Conservation (phyloP, 1,284 basidiomycete species). For the Coniferiporia weirii region DNA sequence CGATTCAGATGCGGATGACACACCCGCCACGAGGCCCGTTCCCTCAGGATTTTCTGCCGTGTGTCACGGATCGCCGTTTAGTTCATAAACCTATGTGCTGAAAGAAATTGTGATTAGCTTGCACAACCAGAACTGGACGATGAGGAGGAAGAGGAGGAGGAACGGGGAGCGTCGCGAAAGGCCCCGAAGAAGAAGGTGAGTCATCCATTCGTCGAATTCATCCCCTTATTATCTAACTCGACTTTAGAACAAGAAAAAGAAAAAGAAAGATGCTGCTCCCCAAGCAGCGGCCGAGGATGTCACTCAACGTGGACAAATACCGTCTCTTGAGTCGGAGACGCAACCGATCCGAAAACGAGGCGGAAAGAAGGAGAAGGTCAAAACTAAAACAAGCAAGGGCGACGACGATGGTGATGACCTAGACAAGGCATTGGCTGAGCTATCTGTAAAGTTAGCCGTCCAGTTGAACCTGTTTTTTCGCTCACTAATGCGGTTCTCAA, state of each 20-base stretch:
- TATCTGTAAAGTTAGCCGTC: conserved; percentile 64
- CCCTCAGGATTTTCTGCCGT: conserved; percentile 55
- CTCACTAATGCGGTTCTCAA: conserved; percentile 21
- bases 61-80: conserved; percentile 24
- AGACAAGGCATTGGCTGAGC: conserved; percentile 76
- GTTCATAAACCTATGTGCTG: not conserved
- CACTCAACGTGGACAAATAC: conserved; percentile 20
- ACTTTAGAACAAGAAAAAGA: conserved; percentile 54
- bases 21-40: conserved; percentile 24
- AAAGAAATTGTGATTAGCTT: conserved; percentile 5
- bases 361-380: conserved; percentile 57
- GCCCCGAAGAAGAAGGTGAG: conserved; percentile 41
- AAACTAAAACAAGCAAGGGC: conserved; percentile 48
- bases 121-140: conserved; percentile 28
- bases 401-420: conserved; percentile 72
- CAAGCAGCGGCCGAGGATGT: conserved; percentile 18
- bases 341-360: conserved; percentile 33
- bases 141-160: conserved; percentile 32
- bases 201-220: not conserved
- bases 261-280: conserved; percentile 22
- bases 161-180: conserved; percentile 32
- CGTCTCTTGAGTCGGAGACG: conserved; percentile 31
- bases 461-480: not conserved
- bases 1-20: conserved; percentile 27
- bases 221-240: not conserved